Base-by-base conservation (phyloP, 2,329 filamentous ascomycete species). In the Cercospora beticola region DNA sequence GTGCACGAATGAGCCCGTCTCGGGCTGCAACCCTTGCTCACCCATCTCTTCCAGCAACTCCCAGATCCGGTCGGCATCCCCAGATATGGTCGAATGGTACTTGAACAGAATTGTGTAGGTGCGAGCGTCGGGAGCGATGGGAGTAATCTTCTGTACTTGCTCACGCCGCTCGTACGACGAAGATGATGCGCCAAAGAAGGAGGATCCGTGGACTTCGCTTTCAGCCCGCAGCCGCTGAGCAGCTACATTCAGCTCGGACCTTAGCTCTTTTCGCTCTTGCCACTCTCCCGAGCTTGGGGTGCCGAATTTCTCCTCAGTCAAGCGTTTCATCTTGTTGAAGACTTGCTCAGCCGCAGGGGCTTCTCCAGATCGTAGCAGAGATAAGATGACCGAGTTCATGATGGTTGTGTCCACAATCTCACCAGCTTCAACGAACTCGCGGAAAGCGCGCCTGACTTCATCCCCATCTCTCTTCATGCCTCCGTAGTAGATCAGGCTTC, bases 401-500 rank as follows among this genome's bases (percentile, higher is more conserved):
- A 93, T 90, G 2, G 91, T 85, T 0, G 92, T 94, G 78, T 98
- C 94, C 65, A 99, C 89, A 70, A 97, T 89, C 78, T 98, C 92
- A 36, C 93, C 93, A 0, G 89, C 87, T 43, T 91, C 83, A n/a
- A 98, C 90, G 80, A 97, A 90, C 23, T 93, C 89, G 71, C 86
- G 87, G 79, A 97, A 99, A 0, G 92, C 89, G 33, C 86, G 86
- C 56, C 93, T 86, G 23, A 97, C 88, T 3, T 88, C 92, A 69
- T 89, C 86, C 2, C 90, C 89, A 77, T 97, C 90, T 69, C 87
- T 83, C 73, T 87, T 86, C 66, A 95, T 84, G 1, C 94, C 95
- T 74, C 92, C 89, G 78, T 91, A 96, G 79, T 93, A 91, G 43
- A 99, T 94, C 68, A 94, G 81, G 68, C 89, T 91, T 68, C 94